Evolutionary conservation across 768 basidiomycete genomes (phyloP), one percentile per base, ranked within the genome.

Genomic region (Heimioporus sp.): DNA sequence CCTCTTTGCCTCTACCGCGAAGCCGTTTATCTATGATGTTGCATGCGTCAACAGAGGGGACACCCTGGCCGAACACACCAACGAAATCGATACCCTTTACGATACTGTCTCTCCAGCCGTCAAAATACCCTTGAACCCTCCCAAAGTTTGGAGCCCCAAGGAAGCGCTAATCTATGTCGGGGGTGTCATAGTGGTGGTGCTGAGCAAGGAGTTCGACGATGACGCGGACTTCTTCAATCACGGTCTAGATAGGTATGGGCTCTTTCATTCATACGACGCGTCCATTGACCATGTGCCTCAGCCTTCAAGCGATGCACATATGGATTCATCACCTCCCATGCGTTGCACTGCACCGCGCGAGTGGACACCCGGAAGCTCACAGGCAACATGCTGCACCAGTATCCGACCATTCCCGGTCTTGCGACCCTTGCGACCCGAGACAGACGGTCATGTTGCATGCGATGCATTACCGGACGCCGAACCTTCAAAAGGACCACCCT

Each of bases 301-400:
- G 78, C 48, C 43, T 76, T 5, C 68, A 72, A 54, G 72, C 72
- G 17, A 75, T 72, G 0, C 72, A 69, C 60, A 73, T 76, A 21
- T 71, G 74, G 4, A 71, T 75, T n/a, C 44, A 61, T 68, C 17
- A 57, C 79, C 17, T 54, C 76, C 10, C 65, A 64, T 2, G 66
- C 67, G 15, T 55, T 77, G 5, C 68, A 64, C 16, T 49, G 54
- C 9, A 57, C 65, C 0, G 57, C 62, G 2, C 46, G 58, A 17
- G 13, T 55, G 6, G 60, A 66, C 30, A 60, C 53, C 1, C 52
- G 55, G 19, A 54, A 59, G 43, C n/a, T 62, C 42, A 37, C 73
- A 0, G 54, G 60, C 12, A 72, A 68, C 39, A 64, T 76, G 40
- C 67, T 77, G 3, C 73, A 73, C 51, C 55, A 65, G 9, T 50